A percentile compares a stretch with the other conserved stretches of the same genome.
phyloP scores from a whole-genome alignment of 2,329 filamentous ascomycete species.

The Aspergillus brasiliensis region DNA sequence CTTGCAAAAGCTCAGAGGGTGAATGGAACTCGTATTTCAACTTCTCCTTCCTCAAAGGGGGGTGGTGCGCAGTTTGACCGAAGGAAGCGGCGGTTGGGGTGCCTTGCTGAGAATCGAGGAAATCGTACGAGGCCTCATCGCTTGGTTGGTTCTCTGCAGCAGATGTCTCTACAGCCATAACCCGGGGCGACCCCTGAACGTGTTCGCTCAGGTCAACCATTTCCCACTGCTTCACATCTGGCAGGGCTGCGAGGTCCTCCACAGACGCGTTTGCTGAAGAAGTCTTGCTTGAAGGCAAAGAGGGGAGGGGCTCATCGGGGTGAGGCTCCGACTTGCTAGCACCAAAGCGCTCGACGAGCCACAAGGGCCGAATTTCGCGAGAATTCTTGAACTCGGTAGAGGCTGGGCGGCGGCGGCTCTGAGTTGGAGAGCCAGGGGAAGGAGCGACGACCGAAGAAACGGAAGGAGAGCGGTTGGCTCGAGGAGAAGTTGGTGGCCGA shows the following conservation, averaged over 20 bases:
- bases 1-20: conserved; percentile 48
- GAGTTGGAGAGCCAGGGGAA: conserved; percentile 47
- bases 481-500: conserved; percentile 51
- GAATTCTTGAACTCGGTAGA: conserved; percentile 56
- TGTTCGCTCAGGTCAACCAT: conserved; percentile 28
- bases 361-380: conserved; percentile 77
- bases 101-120: conserved; percentile 64
- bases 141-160: conserved; percentile 38
- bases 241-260: conserved; percentile 40
- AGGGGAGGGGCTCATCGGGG: conserved; percentile 48
- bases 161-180: conserved; percentile 29
- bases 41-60: conserved; percentile 38
- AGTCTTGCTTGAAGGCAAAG: conserved; percentile 55
- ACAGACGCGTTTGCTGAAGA: conserved; percentile 51
- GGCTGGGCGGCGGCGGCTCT: conserved; percentile 46
- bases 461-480: conserved; percentile 45
- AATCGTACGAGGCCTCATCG: conserved; percentile 43
- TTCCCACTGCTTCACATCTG: conserved; percentile 35
- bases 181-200: conserved; percentile 24
- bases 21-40: conserved; percentile 51
- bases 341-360: conserved; percentile 70
- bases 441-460: conserved; percentile 39
- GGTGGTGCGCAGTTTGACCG: conserved; percentile 26
- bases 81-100: conserved; percentile 67
- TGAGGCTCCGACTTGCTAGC: conserved; percentile 44